Evolutionary conservation across 768 basidiomycete genomes (phyloP).

Genomic region (Cystobasidium tubakii): DNA sequence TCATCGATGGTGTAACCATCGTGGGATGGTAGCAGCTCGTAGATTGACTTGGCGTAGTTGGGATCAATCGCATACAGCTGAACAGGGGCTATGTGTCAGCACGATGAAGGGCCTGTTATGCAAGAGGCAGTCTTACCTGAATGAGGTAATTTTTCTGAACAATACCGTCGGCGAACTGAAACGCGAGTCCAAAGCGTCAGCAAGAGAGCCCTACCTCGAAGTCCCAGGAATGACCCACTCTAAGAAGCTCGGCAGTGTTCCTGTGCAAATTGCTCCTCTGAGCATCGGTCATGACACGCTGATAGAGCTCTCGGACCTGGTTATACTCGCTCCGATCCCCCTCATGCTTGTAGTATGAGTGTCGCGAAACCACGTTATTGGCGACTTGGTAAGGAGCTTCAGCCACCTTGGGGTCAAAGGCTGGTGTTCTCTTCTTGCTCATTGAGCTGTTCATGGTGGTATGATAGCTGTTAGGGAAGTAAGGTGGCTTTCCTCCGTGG

Average conservation of each 20-base stretch:
- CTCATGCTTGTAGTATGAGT: constrained; percentile 47
- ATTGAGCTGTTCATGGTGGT: constrained; percentile 25
- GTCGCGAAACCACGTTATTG: constrained; percentile 46
- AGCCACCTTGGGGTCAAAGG: constrained; percentile 33
- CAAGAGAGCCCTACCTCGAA: neutral
- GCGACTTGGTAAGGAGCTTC: constrained; percentile 47
- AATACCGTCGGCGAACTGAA: constrained; percentile 47
- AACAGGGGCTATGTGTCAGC: neutral
- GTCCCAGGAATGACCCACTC: constrained; percentile 10
- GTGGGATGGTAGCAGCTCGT: constrained; percentile 44
- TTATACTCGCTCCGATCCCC: constrained; percentile 48
- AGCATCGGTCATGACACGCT: constrained; percentile 44
- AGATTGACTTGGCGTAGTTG: constrained; percentile 46
- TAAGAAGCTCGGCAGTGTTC: constrained; percentile 47
- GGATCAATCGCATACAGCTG: constrained; percentile 46
- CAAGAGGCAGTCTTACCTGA: neutral
- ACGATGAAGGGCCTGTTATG: too few species aligned
- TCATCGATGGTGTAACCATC: constrained; percentile 44
- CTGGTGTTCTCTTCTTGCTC: constrained; percentile 19
- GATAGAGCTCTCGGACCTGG: constrained; percentile 46
- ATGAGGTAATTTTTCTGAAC: constrained; percentile 46
- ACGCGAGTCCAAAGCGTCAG: neutral
- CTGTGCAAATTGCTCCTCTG: constrained; percentile 47
- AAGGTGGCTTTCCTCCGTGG: constrained; percentile 43
- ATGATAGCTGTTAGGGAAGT: constrained; percentile 40